Conservation (phyloP, 306 rosid genomes). For the barrel medic (Medicago truncatula) region MtrunA17r5.0-ANR NC_053045.1:42262501-42263000, state of each 20-base stretch:
- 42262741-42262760: conserved; percentile 34
- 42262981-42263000: too few relatives aligned
- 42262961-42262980: too few relatives aligned
- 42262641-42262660: not conserved
- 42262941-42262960: too few relatives aligned
- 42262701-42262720: not conserved
- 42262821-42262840: not conserved
- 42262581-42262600: conserved; percentile 49
- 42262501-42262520: conserved; percentile 40
- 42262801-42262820: not conserved
- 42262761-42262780: not conserved
- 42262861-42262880: conserved; percentile 38
- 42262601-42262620: conserved; percentile 37
- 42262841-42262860: not conserved
- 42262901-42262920: too few relatives aligned
- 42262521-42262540: conserved; percentile 51
- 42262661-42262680: conserved; percentile 3
- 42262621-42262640: conserved; percentile 11
- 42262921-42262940: too few relatives aligned
- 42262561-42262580: conserved; percentile 52
- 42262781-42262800: not conserved
- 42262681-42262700: not conserved
- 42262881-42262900: conserved; percentile 14
- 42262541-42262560: conserved; percentile 68
- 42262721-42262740: not conserved